Evolutionary conservation across 345 rosid genomes (phyloP).

Genomic region (Bruguiera gymnorhiza): DNA sequence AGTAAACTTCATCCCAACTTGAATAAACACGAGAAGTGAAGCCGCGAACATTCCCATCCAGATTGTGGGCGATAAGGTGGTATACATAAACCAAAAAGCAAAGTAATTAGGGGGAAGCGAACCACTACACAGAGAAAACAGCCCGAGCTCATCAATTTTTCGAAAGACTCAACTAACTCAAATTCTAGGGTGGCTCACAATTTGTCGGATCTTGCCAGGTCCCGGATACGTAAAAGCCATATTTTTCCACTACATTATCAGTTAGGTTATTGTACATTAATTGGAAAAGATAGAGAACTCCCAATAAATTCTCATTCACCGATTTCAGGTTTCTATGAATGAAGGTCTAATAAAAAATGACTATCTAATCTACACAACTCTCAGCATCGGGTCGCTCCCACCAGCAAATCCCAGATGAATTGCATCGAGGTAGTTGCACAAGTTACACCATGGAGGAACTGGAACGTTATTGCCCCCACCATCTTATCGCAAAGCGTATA

Average conservation of each 20-base stretch:
- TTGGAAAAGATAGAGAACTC: constrained; percentile 38
- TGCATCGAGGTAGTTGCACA: constrained; percentile 36
- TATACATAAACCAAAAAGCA: too few relatives aligned
- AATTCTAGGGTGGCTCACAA: constrained; percentile 7
- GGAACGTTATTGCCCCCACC: constrained; percentile 27
- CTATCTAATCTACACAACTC: constrained; percentile 73
- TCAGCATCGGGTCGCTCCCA: constrained; percentile 32
- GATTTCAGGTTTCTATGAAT: constrained; percentile 38
- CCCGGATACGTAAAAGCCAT: constrained; percentile 33
- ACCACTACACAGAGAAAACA: too few relatives aligned
- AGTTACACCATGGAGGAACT: constrained; percentile 41
- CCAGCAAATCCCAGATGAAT: constrained; percentile 33
- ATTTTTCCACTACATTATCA: constrained; percentile 35
- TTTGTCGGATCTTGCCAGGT: constrained; percentile 10
- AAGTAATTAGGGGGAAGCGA: too few relatives aligned
- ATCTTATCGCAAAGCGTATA: constrained; percentile 47
- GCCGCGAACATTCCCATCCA: too few relatives aligned
- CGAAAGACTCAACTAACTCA: constrained; percentile 27
- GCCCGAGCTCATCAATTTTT: background rate
- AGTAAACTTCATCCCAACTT: background rate
- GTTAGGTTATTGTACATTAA: constrained; percentile 60
- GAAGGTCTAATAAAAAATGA: constrained; percentile 60
- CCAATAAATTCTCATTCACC: constrained; percentile 36
- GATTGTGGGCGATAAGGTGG: too few relatives aligned
- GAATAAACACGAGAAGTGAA: background rate